phyloP scores from a whole-genome alignment of 2,329 filamentous ascomycete species.

The Penicillium sp. region DNA sequence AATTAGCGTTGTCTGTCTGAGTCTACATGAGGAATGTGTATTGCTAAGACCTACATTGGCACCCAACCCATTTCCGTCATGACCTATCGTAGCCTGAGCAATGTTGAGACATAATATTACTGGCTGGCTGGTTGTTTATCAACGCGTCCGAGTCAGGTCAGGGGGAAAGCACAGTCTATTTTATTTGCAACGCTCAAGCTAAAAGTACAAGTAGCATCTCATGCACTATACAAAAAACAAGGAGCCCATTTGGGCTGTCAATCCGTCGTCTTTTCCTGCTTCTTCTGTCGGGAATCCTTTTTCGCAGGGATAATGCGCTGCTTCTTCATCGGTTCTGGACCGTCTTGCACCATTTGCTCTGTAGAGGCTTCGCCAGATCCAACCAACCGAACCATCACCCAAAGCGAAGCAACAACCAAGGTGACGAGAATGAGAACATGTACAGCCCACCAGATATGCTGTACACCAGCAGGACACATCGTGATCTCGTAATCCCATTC shows the following conservation, averaged over 20 bases:
- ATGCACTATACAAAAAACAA: neutral
- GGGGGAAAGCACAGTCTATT: neutral
- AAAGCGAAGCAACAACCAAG: constrained; percentile 37
- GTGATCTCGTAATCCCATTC: constrained; percentile 83
- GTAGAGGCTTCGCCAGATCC: neutral
- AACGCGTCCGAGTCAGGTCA: too few species aligned
- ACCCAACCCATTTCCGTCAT: neutral
- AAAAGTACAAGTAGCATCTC: neutral
- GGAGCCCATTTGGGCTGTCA: neutral
- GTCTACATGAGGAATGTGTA: neutral
- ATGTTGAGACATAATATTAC: too few species aligned
- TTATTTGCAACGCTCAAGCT: neutral
- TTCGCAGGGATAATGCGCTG: neutral
- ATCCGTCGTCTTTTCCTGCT: neutral
- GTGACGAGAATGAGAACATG: constrained; percentile 71
- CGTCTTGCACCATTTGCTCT: neutral
- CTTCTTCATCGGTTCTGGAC: neutral
- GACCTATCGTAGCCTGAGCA: neutral
- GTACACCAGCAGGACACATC: constrained; percentile 77
- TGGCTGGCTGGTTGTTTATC: too few species aligned
- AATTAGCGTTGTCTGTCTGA: neutral
- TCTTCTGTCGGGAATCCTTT: neutral
- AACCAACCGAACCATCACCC: constrained; percentile 12
- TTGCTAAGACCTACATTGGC: neutral
- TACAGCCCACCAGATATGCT: constrained; percentile 93